Evolutionary conservation across 129 eudicot species (phyloP).

Genomic region (sunflower (Helianthus annuus)): DNA sequence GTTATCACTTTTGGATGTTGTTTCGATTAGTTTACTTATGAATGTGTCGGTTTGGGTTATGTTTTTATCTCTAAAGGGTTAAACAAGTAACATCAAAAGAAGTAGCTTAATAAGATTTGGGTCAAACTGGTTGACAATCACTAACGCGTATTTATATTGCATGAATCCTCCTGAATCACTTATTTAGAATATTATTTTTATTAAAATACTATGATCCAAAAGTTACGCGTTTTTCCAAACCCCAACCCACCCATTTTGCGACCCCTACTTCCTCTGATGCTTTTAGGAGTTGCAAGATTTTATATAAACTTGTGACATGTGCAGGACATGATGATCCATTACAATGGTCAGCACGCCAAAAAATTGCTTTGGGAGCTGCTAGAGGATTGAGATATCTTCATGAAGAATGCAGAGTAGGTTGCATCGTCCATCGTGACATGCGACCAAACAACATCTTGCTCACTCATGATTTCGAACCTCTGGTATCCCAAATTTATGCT

Average conservation of each 20-base stretch:
- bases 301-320: conserved; percentile 12
- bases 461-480: conserved; percentile 92
- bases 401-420: conserved; percentile 97
- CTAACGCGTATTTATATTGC: background rate
- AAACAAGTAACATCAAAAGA: background rate
- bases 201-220: background rate
- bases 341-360: conserved; percentile 84
- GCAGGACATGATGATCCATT: conserved; percentile 72
- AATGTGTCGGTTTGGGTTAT: background rate
- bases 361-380: conserved; percentile 88
- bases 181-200: background rate
- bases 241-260: conserved; percentile 1
- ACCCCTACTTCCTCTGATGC: background rate
- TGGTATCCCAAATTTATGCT: conserved; percentile 43
- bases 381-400: conserved; percentile 85
- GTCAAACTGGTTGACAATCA: background rate
- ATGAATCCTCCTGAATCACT: background rate
- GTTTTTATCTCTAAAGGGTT: background rate
- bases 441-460: conserved; percentile 90
- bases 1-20: background rate
- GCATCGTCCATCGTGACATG: conserved; percentile 96
- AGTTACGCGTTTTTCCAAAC: background rate
- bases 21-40: background rate
- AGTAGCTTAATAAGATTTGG: background rate
- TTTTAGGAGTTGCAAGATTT: background rate